These are phyloP conservation scores for Aspergillus cavernicola DNA, from an alignment of 495 filamentous ascomycete genomes.

Conservation along the genomic window DNA sequence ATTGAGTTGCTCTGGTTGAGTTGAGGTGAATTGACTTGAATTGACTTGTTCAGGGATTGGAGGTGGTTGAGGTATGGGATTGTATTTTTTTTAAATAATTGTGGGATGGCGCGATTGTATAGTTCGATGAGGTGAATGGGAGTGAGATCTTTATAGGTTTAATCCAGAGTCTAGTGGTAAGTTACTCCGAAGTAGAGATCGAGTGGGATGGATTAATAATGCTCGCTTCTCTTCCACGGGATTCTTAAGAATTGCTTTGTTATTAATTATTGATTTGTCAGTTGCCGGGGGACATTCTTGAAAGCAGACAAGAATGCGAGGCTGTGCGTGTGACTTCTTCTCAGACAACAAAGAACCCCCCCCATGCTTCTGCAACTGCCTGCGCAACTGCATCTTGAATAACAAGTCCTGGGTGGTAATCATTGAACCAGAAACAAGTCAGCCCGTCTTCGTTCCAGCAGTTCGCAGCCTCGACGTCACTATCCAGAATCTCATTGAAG, in stretches of 20 bases:
- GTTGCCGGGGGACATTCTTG: too few species aligned
- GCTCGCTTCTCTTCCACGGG: too few species aligned
- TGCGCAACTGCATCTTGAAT: slow-evolving; percentile 14
- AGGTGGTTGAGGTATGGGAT: background rate
- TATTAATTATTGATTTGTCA: too few species aligned
- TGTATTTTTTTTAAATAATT: too few species aligned
- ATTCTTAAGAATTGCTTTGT: too few species aligned
- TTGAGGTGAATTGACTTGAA: background rate
- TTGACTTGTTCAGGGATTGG: background rate
- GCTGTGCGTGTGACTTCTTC: too few species aligned
- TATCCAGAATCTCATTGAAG: slow-evolving; percentile 6
- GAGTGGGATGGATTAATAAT: too few species aligned
- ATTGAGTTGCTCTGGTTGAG: background rate
- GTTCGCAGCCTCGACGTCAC: background rate
- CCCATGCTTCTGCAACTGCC: slow-evolving; percentile 9
- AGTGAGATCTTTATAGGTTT: too few species aligned
- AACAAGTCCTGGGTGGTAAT: slow-evolving; percentile 9
- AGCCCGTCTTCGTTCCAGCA: slow-evolving; percentile 9
- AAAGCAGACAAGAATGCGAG: too few species aligned
- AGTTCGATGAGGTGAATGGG: too few species aligned
- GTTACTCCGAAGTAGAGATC: too few species aligned
- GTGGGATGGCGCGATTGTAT: background rate
- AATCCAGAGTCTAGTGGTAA: too few species aligned
- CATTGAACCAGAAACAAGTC: slow-evolving; percentile 14
- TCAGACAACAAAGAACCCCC: background rate